Conservation (phyloP, 331 rosid species). For the Telfairia occidentalis region DNA sequence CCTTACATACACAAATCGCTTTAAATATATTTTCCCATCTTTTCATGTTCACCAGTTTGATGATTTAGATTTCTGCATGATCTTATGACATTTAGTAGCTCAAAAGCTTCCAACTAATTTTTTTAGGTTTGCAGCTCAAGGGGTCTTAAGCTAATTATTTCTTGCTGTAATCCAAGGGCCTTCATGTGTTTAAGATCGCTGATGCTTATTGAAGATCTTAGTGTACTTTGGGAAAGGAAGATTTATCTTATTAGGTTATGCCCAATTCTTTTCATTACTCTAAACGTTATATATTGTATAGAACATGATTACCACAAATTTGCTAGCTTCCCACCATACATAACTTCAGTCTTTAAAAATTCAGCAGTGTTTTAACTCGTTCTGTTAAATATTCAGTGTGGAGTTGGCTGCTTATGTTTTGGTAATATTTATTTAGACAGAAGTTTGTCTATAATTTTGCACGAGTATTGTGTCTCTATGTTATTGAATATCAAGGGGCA, state of each 20-base stretch:
- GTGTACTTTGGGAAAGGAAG: neutral
- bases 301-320: neutral
- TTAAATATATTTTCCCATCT: neutral
- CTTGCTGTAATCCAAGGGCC: neutral
- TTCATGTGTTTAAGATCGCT: neutral
- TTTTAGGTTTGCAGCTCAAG: neutral
- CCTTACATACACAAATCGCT: conserved; percentile 8
- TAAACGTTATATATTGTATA: neutral
- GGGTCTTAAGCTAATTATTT: neutral
- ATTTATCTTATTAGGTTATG: neutral
- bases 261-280: neutral
- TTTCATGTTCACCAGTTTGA: neutral
- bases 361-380: neutral
- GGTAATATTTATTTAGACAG: neutral
- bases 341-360: neutral
- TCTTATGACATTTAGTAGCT: neutral
- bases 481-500: neutral
- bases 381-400: neutral
- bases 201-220: neutral
- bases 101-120: neutral
- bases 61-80: neutral
- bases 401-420: neutral
- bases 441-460: neutral
- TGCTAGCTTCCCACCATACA: neutral
- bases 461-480: neutral